Base-by-base conservation (phyloP, 2,329 filamentous ascomycete genomes). In the Aspergillus quadrilineatus region DNA sequence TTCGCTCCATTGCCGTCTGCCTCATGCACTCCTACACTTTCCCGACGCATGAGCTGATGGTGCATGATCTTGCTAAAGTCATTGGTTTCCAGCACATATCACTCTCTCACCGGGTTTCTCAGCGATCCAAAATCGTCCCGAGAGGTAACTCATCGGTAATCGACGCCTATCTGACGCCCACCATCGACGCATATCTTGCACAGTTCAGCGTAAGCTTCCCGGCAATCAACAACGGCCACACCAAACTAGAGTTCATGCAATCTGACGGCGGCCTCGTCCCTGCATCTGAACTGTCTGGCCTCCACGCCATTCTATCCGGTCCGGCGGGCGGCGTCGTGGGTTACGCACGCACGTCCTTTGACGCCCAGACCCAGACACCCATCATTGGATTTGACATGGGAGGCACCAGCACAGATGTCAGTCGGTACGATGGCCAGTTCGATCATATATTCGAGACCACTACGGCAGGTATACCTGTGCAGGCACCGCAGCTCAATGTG, bases 351-450 rank as follows among this genome's bases (percentile, higher is more conserved):
- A 97, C 92, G 0, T 93, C 89, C 1, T 97, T 93, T 70, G 92
- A 97, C 62, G 82, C 87, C 0, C 80, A 88, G 52, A 94, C 90
- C 2, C 89, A 86, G 67, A 90, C 84, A 0, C 91, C 92, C 0
- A 89, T 97, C 3, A 96, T 97, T 66, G 92, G 92, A 0, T 97
- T 97, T 67, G 92, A 97, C 65, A 97, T 97, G 92, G 91, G 91
- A 36, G 92, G 92, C 8, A 97, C 92, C 0, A 92, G 88, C 56
- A 97, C 92, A 0, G 92, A 97, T 71, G 72, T 96, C 6, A 95
- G 90, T 34, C 82, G 92, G 48, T 97, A 93, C 66, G 90, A 89
- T 57, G 92, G 92, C 12, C 82, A 89, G 51, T 94, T 96, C 66
- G 92, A 96, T 66, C 92, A 97, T 66, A 90, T 96, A 0, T 96